Evolutionary conservation across 2,329 filamentous ascomycete genomes (phyloP), one percentile per base, ranked within the genome.

Genomic region (Westerdykella sp.): DNA sequence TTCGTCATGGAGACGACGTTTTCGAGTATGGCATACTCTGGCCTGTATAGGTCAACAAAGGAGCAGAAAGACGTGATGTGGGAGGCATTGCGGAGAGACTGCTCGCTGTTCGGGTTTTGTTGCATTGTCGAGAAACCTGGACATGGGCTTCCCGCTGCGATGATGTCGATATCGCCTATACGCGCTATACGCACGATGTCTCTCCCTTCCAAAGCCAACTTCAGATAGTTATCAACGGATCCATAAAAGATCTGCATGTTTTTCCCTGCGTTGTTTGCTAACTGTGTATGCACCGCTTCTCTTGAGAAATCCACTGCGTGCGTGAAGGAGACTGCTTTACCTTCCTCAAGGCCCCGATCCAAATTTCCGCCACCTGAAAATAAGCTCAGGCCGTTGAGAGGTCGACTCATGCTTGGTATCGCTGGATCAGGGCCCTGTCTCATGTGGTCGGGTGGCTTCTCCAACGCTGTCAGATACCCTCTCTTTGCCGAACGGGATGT

Each of bases 291-390:
- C 0, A 90, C 75, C 0, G 87, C 84, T 5, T 71, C 66, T 1
- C 67, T 52, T 43, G 76, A 77, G 45, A 79, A 78, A 55, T 94
- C 87, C 21, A 90, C 82, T 0, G 79, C 80, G 71, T 79, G 84
- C 3, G 73, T 69, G 61, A 85, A 84, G 21, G 80, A 60, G 0
- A 89, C 73, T 0, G 73, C 80, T 0, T 81, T 80, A 1, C 79
- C 79, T 41, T 89, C 85, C 61, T 89, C 85, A 0, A 94, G 69
- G 0, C 86, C 87, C 23, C 84, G 75, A 5, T 86, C 87, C 40
- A 93, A 80, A 41, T 83, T 88, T 0, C 87, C 87, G 14, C 84
- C 83, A 1, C 87, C 87, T 51, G 83, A 87, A 55, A 87, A 94
- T 0, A 93, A 68, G 49, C 88, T 85, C 3, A 91, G 66, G 0